Conservation (phyloP, 1,284 basidiomycete genomes). For the Boletus hoseneyae region DNA sequence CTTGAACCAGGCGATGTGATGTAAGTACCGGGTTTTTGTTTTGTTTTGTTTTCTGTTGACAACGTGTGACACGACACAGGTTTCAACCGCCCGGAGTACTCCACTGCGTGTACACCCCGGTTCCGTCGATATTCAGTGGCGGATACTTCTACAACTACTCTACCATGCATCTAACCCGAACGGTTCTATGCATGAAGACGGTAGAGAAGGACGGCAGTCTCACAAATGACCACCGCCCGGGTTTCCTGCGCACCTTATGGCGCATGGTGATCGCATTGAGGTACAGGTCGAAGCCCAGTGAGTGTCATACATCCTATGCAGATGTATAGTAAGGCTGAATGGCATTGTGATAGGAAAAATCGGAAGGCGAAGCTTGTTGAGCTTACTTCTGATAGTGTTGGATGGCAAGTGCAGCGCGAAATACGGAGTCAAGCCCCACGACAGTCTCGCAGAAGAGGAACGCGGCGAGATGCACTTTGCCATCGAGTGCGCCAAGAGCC, state of each 20-base stretch:
- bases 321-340: background rate
- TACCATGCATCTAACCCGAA: slow-evolving; percentile 1
- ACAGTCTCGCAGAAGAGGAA: no score
- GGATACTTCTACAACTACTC: slow-evolving; percentile 11
- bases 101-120: slow-evolving; percentile 3
- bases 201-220: background rate
- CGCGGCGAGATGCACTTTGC: no score
- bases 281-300: background rate
- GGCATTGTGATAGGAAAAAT: background rate
- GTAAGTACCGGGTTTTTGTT: background rate
- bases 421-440: no score
- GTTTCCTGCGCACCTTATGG: slow-evolving; percentile 1
- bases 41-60: no score
- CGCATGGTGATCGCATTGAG: slow-evolving; percentile 7
- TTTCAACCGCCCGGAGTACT: slow-evolving; percentile 11
- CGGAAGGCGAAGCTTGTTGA: background rate
- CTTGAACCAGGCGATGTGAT: slow-evolving; percentile 10
- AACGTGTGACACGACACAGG: background rate
- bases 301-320: no score
- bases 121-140: background rate
- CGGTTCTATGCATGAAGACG: accelerated
- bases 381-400: background rate
- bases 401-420: no score
- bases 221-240: background rate
- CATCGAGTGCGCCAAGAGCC: no score